phyloP scores from a whole-genome alignment of 2,329 filamentous ascomycete genomes.

The Teratosphaeria zuluensis region DNA sequence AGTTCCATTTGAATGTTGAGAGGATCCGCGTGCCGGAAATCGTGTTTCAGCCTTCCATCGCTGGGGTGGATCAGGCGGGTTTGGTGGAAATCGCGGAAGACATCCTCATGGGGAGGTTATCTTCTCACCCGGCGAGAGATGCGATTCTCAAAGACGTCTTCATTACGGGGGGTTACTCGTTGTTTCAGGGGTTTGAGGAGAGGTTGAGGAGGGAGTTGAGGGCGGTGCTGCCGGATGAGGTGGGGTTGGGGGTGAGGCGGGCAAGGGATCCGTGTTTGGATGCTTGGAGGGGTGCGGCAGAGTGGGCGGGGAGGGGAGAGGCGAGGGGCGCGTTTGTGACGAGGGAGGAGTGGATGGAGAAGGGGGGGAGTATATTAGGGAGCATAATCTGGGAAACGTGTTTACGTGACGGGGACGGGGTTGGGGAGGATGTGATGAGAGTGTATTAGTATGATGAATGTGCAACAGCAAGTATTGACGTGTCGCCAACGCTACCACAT shows the following conservation, averaged over 20 bases:
- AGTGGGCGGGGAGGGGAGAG: constrained; percentile 59
- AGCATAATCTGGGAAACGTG: constrained; percentile 4
- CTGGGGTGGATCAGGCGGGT: constrained; percentile 95
- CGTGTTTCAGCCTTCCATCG: constrained; percentile 95
- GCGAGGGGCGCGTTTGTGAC: constrained; percentile 59
- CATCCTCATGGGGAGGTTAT: constrained; percentile 74
- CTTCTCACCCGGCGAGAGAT: constrained; percentile 45
- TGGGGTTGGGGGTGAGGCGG: constrained; percentile 58
- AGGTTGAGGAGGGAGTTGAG: constrained; percentile 63
- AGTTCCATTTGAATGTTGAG: constrained; percentile 96
- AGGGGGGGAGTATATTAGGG: constrained; percentile 4
- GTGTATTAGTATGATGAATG: not conserved
- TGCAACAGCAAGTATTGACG: too few relatives aligned
- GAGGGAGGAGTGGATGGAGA: constrained; percentile 32
- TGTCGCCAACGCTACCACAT: too few relatives aligned
- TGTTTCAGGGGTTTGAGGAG: constrained; percentile 82
- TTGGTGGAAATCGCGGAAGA: constrained; percentile 86
- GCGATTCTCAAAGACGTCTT: constrained; percentile 79
- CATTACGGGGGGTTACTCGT: constrained; percentile 82
- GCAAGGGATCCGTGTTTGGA: constrained; percentile 72
- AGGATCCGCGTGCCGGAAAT: constrained; percentile 98
- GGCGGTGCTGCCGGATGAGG: constrained; percentile 59
- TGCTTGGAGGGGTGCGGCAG: constrained; percentile 86
- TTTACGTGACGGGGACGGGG: not conserved
- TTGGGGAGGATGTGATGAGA: not conserved